phyloP scores from a whole-genome alignment of 305 asterid species.

The Solanum hybrid region DNA sequence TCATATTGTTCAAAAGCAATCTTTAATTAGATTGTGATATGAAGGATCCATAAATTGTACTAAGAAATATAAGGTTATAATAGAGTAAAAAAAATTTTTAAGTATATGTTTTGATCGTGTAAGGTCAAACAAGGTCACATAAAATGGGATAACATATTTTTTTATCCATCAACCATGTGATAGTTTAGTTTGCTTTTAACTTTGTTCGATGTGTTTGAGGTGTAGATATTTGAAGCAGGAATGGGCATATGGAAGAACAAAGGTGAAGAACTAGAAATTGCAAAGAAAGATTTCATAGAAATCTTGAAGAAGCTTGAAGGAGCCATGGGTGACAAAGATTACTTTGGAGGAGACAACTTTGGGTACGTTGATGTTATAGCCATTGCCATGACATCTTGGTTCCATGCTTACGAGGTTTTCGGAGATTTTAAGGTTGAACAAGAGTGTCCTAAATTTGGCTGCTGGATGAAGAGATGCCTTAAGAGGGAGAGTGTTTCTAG shows the following conservation, averaged over 20 bases:
- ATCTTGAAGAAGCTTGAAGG: constrained; percentile 54
- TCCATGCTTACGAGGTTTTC: constrained; percentile 41
- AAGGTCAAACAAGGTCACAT: background rate
- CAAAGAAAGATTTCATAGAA: constrained; percentile 53
- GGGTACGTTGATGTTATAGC: constrained; percentile 50
- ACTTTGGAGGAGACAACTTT: constrained; percentile 48
- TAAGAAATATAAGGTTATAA: too few relatives aligned
- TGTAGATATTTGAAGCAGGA: constrained; percentile 41
- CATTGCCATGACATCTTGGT: constrained; percentile 47
- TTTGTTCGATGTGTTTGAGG: background rate
- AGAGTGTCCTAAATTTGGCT: constrained; percentile 44
- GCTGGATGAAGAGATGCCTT: constrained; percentile 53
- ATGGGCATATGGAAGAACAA: constrained; percentile 39
- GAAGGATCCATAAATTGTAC: too few relatives aligned
- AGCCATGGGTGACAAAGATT: constrained; percentile 48
- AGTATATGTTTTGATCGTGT: background rate
- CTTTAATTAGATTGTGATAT: background rate
- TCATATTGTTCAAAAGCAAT: background rate
- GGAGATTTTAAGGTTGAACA: constrained; percentile 54
- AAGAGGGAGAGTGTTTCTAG: constrained; percentile 45
- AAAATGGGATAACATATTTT: background rate
- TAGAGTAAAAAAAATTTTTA: too few relatives aligned
- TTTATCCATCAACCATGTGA: background rate
- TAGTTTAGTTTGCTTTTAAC: background rate
- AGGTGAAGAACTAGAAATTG: constrained; percentile 39